These are phyloP conservation scores for Penicillium vulpinum DNA, from an alignment of 2,329 filamentous ascomycete species.

Conservation along the genomic window DNA sequence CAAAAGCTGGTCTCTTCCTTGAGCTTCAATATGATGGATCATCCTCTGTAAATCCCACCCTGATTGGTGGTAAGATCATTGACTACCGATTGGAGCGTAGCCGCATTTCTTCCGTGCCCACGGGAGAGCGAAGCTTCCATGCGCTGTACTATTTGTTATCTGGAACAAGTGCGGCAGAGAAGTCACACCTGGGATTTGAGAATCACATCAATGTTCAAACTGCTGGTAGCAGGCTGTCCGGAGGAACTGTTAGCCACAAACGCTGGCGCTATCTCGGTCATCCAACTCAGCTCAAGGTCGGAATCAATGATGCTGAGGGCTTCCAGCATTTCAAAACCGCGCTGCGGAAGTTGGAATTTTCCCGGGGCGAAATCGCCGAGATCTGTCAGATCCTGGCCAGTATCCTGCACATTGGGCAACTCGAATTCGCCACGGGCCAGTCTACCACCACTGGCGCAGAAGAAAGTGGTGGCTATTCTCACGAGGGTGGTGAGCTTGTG, in stretches of 20 bases:
- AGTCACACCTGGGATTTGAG: constrained; percentile 74
- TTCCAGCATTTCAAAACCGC: constrained; percentile 98
- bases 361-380: constrained; percentile 88
- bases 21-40: constrained; percentile 96
- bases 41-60: constrained; percentile 75
- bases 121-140: constrained; percentile 95
- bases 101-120: constrained; percentile 86
- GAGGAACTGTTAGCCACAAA: constrained; percentile 62
- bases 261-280: constrained; percentile 96
- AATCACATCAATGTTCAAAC: constrained; percentile 43
- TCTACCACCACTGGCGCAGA: constrained; percentile 77
- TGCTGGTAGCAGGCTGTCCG: constrained; percentile 52
- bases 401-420: constrained; percentile 95
- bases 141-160: constrained; percentile 92
- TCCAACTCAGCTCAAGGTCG: constrained; percentile 93
- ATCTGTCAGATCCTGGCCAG: constrained; percentile 92
- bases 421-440: constrained; percentile 84
- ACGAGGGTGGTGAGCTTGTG: constrained; percentile 83
- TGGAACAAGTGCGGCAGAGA: constrained; percentile 87
- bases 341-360: constrained; percentile 89
- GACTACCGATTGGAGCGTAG: constrained; percentile 92
- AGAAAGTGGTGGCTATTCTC: constrained; percentile 93
- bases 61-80: constrained; percentile 91
- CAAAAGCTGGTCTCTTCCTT: constrained; percentile 91
- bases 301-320: constrained; percentile 91